Evolutionary conservation across 1,284 basidiomycete species (phyloP), one percentile per base, ranked within the genome.

Genomic region (Apiotrichum montevideense): DNA sequence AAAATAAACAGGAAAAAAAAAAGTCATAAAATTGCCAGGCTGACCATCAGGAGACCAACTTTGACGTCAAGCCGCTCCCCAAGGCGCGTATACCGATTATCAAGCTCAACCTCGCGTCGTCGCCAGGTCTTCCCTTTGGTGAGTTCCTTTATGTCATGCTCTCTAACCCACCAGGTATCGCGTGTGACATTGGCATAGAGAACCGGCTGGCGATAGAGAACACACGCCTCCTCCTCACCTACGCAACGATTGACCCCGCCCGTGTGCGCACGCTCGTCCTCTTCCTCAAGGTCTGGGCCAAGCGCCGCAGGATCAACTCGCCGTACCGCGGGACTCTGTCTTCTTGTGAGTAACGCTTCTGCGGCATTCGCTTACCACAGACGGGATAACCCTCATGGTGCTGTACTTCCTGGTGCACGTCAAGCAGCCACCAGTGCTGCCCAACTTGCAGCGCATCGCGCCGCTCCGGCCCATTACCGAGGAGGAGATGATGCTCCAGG

Each of bases 201-300:
- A 98, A 98, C 78, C 84, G 93, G 66, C 81, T 98, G 47, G 95
- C 95, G 15, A 81, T 98, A 58, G 95, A 98, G 78, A 98, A 98
- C 75, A 98, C 95, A 46, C 84, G 96, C 49, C 78, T 98, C 61
- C 81, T 98, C 58, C 87, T 96, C 82, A 98, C 91, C 70, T 98
- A 98, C 77, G 94, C 95, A 64, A 93, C 93, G 81, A 86, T 98
- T 66, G 95, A 98, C 77, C 92, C 94, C 13, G 87, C 89, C 40
- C 85, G 95, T 64, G 87, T 98, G 55, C 84, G 94, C 62, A 94
- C 92, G 0, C 82, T 98, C 75, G 95, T 98, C 46, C 82, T 98
- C 56, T 98, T 98, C 79, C 84, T 98, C 71, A 98, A 98, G 81
- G 92, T 98, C 37, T 98, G 95, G 95, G 91, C 91, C 70, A 98